A percentile compares a stretch with the other conserved stretches of the same genome.
phyloP scores from a whole-genome alignment of 495 filamentous ascomycete species.

The Xylaria telfairii region DNA sequence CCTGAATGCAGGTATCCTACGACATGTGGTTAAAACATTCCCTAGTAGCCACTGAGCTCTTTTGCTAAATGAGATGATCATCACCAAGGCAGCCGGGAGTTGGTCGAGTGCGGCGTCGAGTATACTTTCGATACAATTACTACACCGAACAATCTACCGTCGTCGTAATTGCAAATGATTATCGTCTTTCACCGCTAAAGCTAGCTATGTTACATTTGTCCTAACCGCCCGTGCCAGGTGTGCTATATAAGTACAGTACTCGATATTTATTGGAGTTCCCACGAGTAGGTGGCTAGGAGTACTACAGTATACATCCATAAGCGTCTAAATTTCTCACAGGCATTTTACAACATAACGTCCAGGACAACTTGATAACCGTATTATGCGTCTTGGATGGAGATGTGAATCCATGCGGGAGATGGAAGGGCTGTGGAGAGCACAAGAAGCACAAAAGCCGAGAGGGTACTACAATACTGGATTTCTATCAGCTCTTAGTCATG shows the following conservation, averaged over 20 bases:
- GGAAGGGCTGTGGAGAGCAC: neutral
- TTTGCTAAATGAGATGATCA: too few species aligned
- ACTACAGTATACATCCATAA: neutral
- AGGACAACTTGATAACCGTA: neutral
- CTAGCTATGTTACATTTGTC: neutral
- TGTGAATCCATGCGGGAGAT: neutral
- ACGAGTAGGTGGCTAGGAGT: too few species aligned
- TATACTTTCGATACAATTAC: neutral
- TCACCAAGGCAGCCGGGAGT: neutral
- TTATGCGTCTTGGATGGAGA: neutral
- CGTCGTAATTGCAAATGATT: neutral
- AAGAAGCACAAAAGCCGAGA: neutral
- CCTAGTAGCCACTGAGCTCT: neutral
- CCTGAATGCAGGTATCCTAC: conserved; percentile 2
- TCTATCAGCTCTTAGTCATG: neutral
- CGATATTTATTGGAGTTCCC: too few species aligned
- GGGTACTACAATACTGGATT: neutral
- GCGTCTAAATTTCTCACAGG: neutral
- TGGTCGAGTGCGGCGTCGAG: neutral
- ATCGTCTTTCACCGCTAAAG: neutral
- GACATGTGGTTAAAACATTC: neutral
- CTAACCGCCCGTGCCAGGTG: too few species aligned
- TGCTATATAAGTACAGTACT: too few species aligned
- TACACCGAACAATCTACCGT: neutral
- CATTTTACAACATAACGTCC: neutral